A percentile compares a stretch with the other conserved stretches of the same genome.
These are phyloP conservation scores for Nannochloris sp. DNA, from an alignment of 139 green algal species.

Conservation along the genomic window DNA sequence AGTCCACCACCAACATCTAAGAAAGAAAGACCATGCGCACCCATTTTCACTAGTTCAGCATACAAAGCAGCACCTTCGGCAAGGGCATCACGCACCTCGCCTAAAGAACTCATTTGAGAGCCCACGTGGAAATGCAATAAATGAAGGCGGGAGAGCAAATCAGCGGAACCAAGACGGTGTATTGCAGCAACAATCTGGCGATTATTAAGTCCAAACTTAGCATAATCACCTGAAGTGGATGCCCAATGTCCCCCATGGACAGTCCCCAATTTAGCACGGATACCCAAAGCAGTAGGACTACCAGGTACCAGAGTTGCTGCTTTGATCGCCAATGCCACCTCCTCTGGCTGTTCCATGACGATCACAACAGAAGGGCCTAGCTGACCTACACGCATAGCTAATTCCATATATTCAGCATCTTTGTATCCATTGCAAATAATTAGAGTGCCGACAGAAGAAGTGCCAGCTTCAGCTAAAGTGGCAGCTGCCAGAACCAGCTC, in stretches of 20 bases:
- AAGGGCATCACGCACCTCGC: constrained; percentile 52
- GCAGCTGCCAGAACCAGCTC: constrained; percentile 51
- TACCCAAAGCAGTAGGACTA: constrained; percentile 37
- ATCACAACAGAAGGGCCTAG: constrained; percentile 52
- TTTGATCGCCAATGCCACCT: constrained; percentile 28
- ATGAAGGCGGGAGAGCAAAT: constrained; percentile 18
- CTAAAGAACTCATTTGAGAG: constrained; percentile 36
- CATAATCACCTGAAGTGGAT: constrained; percentile 43
- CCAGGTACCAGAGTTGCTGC: constrained; percentile 5
- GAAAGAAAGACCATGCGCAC: constrained; percentile 33
- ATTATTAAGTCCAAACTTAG: constrained; percentile 9
- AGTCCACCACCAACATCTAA: constrained; percentile 57
- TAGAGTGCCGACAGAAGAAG: constrained; percentile 14
- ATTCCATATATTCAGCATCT: constrained; percentile 57
- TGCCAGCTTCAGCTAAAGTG: constrained; percentile 6
- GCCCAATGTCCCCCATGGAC: constrained; percentile 60
- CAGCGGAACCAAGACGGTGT: not conserved
- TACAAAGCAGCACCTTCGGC: constrained; percentile 51
- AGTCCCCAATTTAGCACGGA: constrained; percentile 53
- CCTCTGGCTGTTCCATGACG: constrained; percentile 54
- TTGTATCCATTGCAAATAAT: constrained; percentile 74
- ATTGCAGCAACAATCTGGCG: not conserved
- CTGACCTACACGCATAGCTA: constrained; percentile 35
- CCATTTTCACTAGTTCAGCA: constrained; percentile 45
- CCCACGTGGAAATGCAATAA: constrained; percentile 65